Base-by-base conservation (phyloP, 805 yeast genomes). In the Barnettozyma sucrosica region DNA sequence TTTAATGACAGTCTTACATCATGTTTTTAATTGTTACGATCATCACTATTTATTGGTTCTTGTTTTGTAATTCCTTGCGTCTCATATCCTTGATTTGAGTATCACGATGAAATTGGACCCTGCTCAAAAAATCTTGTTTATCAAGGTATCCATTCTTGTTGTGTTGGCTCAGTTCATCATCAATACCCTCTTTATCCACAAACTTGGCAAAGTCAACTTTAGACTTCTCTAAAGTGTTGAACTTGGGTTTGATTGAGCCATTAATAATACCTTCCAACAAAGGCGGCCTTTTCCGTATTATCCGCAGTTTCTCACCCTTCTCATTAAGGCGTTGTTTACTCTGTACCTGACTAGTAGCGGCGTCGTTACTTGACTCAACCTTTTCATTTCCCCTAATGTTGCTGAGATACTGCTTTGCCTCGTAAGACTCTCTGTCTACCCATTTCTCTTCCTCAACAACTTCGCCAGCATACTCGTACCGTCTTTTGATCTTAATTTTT, bases 151-250 rank as follows among this genome's bases (percentile, higher is more conserved):
- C 99, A 45, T 83, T 93, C 70, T 86, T 90, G 63, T 89, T 90
- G 61, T 83, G 85, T 48, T 78, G 75, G 42, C 74, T 76, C 60
- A 93, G 76, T 52, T 93, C 99, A 54, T 88, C 97, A 45, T 78
- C 74, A 41, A 93, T 82, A 47, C 89, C 89, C 53, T 83, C 81
- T 54, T 85, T 76, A 66, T 92, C 97, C 26, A 93, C 97, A 67
- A 86, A 89, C 41, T 86, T 80, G 1, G 95, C 95, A 96, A 98
- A 93, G 66, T 93, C 99, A 44, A 93, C 72, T 52, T 95, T 73
- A 1, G 96, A 86, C 66, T 93, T 93, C 63, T 93, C 98, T 53
- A 93, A 70, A 0, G 99, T 93, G 21, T 95, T 86, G 51, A 93
- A 72, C 62, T 89, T 92, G 28, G 87, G 80, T 55, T 85, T 81